Conservation (phyloP, 2,329 filamentous ascomycete genomes). For the Davidsoniella neocaledoniae region DNA sequence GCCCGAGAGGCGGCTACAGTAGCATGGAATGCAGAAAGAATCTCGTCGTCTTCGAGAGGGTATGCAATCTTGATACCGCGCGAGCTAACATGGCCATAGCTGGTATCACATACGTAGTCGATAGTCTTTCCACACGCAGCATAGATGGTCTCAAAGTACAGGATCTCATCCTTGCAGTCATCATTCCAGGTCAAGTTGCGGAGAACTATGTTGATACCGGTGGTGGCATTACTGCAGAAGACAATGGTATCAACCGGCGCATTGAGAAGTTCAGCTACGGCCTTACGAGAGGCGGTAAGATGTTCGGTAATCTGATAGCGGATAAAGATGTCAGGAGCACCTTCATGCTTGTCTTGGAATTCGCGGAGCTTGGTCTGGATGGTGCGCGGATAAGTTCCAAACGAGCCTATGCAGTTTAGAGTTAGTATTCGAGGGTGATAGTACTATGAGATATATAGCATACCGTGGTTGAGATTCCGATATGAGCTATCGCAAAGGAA, state of each 20-base stretch:
- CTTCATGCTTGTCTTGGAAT: slow-evolving; percentile 53
- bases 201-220: slow-evolving; percentile 62
- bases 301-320: slow-evolving; percentile 46
- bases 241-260: slow-evolving; percentile 51
- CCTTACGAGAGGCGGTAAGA: slow-evolving; percentile 46
- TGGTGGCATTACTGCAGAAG: slow-evolving; percentile 68
- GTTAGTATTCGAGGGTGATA: slow-evolving; percentile 8
- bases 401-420: slow-evolving; percentile 41
- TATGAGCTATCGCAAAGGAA: slow-evolving; percentile 25
- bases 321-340: slow-evolving; percentile 58
- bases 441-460: slow-evolving; percentile 7
- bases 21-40: slow-evolving; percentile 43
- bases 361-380: slow-evolving; percentile 42
- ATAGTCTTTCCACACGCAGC: slow-evolving; percentile 60
- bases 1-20: slow-evolving; percentile 35
- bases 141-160: slow-evolving; percentile 69
- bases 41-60: slow-evolving; percentile 51
- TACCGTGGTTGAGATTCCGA: slow-evolving; percentile 66
- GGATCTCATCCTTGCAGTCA: slow-evolving; percentile 59
- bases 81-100: slow-evolving; percentile 25
- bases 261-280: slow-evolving; percentile 49
- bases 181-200: slow-evolving; percentile 51
- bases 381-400: slow-evolving; percentile 52
- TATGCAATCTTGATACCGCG: slow-evolving; percentile 45
- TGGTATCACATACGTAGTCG: slow-evolving; percentile 53